Evolutionary conservation across 1,284 basidiomycete genomes (phyloP).

Genomic region (Irpex lacteus): DNA sequence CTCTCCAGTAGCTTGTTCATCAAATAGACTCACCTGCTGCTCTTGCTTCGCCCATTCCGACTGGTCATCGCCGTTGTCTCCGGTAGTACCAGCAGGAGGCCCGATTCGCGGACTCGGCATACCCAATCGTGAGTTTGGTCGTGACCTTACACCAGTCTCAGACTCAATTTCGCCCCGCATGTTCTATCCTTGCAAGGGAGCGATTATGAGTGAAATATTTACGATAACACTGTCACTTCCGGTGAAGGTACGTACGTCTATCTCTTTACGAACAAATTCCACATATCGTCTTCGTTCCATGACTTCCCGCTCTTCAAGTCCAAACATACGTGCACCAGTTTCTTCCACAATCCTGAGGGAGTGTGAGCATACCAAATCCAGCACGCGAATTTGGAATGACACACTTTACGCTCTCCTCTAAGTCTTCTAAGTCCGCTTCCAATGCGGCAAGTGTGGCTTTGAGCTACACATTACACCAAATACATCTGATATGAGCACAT

Average conservation of each 20-base stretch:
- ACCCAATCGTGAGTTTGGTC: conserved; percentile 23
- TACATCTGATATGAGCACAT: no score
- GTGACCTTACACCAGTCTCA: conserved; percentile 18
- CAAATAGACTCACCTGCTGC: conserved; percentile 57
- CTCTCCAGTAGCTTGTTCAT: background rate
- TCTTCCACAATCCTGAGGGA: conserved; percentile 70
- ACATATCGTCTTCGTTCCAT: conserved; percentile 73
- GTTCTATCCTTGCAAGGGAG: conserved; percentile 49
- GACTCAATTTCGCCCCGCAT: conserved; percentile 61
- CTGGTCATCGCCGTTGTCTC: conserved; percentile 57
- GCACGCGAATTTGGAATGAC: conserved; percentile 16
- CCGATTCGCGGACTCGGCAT: conserved; percentile 8
- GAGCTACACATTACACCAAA: conserved; percentile 42
- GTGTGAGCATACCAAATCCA: background rate
- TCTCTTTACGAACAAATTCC: conserved; percentile 64
- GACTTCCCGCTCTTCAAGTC: conserved; percentile 74
- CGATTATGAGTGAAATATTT: conserved; percentile 20
- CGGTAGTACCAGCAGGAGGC: conserved; percentile 7
- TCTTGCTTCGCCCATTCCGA: conserved; percentile 80
- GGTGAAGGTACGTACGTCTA: conserved; percentile 59
- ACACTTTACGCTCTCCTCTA: conserved; percentile 85
- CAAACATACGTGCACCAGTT: conserved; percentile 80
- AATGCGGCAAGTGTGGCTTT: conserved; percentile 72
- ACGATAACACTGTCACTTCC: conserved; percentile 7
- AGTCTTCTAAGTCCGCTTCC: conserved; percentile 82